Conservation (phyloP, 192 early-diverging fungal species). For the Coemansia sp. region DNA sequence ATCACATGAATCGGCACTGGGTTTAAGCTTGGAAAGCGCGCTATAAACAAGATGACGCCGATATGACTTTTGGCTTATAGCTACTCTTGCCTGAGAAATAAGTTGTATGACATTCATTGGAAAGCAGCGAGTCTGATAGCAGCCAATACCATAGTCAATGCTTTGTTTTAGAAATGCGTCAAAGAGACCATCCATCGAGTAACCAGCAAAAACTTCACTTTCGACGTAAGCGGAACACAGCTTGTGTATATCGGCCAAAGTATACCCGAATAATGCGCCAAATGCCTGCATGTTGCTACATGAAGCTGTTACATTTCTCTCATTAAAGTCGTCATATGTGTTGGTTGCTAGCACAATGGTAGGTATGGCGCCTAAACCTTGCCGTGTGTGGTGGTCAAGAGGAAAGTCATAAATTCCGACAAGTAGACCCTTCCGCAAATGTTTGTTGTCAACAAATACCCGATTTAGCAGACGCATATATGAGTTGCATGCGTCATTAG, state of each 20-base stretch:
- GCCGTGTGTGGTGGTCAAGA: neutral
- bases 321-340: neutral
- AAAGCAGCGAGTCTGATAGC: neutral
- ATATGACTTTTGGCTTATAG: no score
- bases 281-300: neutral
- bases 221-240: neutral
- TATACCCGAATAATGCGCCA: constrained; percentile 1
- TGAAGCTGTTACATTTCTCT: neutral
- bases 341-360: constrained; percentile 1
- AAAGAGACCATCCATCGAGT: neutral
- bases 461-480: neutral
- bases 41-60: no score
- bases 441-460: neutral
- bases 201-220: neutral
- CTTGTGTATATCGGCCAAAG: neutral
- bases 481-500: neutral
- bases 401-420: neutral
- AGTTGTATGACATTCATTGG: neutral
- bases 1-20: neutral
- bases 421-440: neutral
- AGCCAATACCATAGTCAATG: neutral
- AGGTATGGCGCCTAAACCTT: neutral
- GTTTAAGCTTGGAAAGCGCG: neutral
- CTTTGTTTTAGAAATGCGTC: neutral
- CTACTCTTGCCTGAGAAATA: neutral